Evolutionary conservation across 352 stramenopile species (phyloP).

Genomic region (Phytophthora fragariae): DNA sequence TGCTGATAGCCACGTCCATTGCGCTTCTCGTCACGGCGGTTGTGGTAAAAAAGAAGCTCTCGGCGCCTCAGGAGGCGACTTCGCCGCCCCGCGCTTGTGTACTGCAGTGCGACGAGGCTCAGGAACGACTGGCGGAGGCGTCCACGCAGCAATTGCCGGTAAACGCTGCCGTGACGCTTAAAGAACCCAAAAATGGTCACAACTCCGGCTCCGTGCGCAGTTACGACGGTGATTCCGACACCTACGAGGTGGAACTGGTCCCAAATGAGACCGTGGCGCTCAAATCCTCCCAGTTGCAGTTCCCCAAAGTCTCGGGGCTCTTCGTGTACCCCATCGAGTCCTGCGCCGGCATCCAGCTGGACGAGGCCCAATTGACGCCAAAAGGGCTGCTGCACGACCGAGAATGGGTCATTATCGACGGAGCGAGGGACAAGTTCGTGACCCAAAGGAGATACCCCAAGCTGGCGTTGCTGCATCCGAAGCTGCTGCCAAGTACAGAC

Average conservation of each 20-base stretch:
- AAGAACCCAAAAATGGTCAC: conserved; percentile 6
- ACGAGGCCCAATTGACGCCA: conserved; percentile 50
- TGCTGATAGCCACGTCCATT: conserved; percentile 11
- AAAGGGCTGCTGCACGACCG: conserved; percentile 78
- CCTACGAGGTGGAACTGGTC: conserved; percentile 46
- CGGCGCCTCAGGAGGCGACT: background rate
- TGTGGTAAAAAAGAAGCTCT: conserved; percentile 13
- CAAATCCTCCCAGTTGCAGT: conserved; percentile 31
- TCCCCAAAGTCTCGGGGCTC: conserved; percentile 52
- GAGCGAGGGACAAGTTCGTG: conserved; percentile 67
- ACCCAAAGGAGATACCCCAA: conserved; percentile 72
- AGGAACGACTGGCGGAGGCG: conserved; percentile 34
- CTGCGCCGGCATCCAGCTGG: conserved; percentile 68
- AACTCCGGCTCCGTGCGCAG: conserved; percentile 26
- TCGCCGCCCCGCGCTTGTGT: conserved; percentile 18
- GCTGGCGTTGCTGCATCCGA: conserved; percentile 69
- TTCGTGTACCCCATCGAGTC: conserved; percentile 89
- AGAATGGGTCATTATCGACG: conserved; percentile 81
- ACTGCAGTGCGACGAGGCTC: conserved; percentile 41
- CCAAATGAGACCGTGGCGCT: conserved; percentile 27
- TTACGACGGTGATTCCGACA: conserved; percentile 34
- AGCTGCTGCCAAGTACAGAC: conserved; percentile 58
- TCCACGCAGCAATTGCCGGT: conserved; percentile 35
- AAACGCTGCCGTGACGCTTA: conserved; percentile 29
- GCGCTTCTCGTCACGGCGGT: conserved; percentile 17